phyloP scores from a whole-genome alignment of 1,284 basidiomycete genomes.

The Albatrellus sp. region DNA sequence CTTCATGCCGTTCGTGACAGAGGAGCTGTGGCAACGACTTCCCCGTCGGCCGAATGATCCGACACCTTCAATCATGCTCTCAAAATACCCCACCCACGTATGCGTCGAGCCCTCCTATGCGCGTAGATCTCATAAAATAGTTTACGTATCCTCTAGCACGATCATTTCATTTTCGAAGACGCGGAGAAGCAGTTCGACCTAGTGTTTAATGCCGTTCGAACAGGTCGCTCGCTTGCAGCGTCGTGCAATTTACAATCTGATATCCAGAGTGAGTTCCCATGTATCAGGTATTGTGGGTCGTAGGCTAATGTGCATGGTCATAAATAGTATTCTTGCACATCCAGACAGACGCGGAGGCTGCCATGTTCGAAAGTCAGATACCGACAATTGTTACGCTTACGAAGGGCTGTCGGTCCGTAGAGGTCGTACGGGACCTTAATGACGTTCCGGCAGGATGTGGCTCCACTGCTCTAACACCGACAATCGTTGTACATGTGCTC shows the following conservation, averaged over 20 bases:
- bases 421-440: constrained; percentile 32
- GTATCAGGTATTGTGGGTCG: neutral
- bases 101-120: constrained; percentile 18
- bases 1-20: constrained; percentile 99
- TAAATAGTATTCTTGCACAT: constrained; percentile 80
- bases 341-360: constrained; percentile 48
- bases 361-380: constrained; percentile 60
- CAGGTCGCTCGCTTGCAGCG: constrained; percentile 77
- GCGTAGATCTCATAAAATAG: neutral
- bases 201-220: constrained; percentile 71
- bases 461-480: constrained; percentile 66
- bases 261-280: constrained; percentile 54
- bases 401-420: constrained; percentile 72
- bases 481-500: constrained; percentile 69
- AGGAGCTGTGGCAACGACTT: constrained; percentile 96
- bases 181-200: constrained; percentile 81
- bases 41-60: constrained; percentile 76
- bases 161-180: constrained; percentile 55
- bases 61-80: constrained; percentile 83
- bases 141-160: constrained; percentile 30
- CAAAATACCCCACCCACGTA: constrained; percentile 73
- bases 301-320: neutral
- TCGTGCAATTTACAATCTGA: constrained; percentile 88
- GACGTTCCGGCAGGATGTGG: constrained; percentile 86
- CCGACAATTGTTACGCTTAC: constrained; percentile 74